Percentiles rank a stretch among this genome's conserved stretches.
These are phyloP conservation scores for Thielaviopsis populi DNA, from an alignment of 2,329 filamentous ascomycete genomes.

Conservation along the genomic window DNA sequence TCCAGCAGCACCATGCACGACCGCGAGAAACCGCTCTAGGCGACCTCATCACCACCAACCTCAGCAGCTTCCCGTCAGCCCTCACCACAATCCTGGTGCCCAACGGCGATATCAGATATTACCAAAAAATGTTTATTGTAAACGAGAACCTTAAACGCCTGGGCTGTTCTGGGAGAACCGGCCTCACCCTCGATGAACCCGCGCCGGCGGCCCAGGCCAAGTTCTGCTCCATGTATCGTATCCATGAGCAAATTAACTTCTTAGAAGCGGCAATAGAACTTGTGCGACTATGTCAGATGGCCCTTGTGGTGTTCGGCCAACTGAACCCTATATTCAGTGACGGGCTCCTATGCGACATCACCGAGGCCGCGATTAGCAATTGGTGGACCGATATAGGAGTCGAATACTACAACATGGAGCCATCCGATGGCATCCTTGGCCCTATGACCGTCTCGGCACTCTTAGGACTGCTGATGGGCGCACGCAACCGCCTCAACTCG, in stretches of 20 bases:
- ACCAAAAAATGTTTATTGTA: constrained; percentile 75
- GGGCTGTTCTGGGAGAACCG: constrained; percentile 79
- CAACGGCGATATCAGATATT: constrained; percentile 65
- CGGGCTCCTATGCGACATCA: constrained; percentile 82
- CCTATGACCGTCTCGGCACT: constrained; percentile 82
- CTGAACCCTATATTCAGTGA: constrained; percentile 81
- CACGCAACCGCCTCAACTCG: constrained; percentile 75
- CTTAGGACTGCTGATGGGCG: constrained; percentile 76
- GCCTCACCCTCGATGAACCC: constrained; percentile 64
- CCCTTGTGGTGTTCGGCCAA: constrained; percentile 75
- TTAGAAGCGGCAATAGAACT: constrained; percentile 71
- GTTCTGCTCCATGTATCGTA: constrained; percentile 80
- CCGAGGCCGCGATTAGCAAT: constrained; percentile 74
- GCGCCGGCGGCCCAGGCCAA: constrained; percentile 74
- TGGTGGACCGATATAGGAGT: constrained; percentile 94
- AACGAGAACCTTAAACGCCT: constrained; percentile 89
- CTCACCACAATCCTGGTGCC: constrained; percentile 85
- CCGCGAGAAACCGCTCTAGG: constrained; percentile 70
- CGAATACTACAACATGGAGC: constrained; percentile 84
- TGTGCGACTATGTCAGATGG: constrained; percentile 80
- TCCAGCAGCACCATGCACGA: constrained; percentile 72
- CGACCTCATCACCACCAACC: constrained; percentile 82
- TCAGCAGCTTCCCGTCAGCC: constrained; percentile 81
- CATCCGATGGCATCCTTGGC: constrained; percentile 80
- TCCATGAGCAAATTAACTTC: constrained; percentile 66